Conservation (phyloP, 2,329 filamentous ascomycete genomes). For the Calonectria pseudoreteaudii region DNA sequence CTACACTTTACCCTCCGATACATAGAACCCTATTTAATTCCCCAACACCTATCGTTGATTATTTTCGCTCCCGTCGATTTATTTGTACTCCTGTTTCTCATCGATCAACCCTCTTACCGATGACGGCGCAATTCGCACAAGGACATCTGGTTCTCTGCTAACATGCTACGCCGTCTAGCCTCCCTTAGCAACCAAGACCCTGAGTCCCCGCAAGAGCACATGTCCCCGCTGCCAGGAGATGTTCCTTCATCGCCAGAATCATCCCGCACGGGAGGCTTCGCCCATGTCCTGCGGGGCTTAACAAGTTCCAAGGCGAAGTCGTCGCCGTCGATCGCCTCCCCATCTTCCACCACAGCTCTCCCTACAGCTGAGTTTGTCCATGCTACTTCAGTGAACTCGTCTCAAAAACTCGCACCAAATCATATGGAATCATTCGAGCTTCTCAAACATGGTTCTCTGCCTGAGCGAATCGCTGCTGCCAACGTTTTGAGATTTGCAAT, state of each 20-base stretch:
- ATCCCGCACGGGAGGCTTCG: slow-evolving; percentile 67
- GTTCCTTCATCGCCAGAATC: slow-evolving; percentile 66
- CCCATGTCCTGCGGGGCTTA: slow-evolving; percentile 73
- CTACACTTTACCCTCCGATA: slow-evolving; percentile 13
- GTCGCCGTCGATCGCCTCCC: slow-evolving; percentile 56
- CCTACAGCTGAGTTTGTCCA: slow-evolving; percentile 60
- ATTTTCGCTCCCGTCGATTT: slow-evolving; percentile 14
- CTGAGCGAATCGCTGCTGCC: slow-evolving; percentile 69
- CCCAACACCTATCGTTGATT: slow-evolving; percentile 24
- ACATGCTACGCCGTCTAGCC: slow-evolving; percentile 45
- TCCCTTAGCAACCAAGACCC: slow-evolving; percentile 40
- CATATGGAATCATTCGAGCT: slow-evolving; percentile 67
- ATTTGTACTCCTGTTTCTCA: slow-evolving; percentile 30
- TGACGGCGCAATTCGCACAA: slow-evolving; percentile 38
- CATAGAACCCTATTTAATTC: slow-evolving; percentile 10
- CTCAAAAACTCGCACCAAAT: slow-evolving; percentile 59
- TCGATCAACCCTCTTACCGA: slow-evolving; percentile 37
- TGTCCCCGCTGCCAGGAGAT: slow-evolving; percentile 72
- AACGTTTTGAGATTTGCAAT: slow-evolving; percentile 67
- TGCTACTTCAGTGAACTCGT: slow-evolving; percentile 52
- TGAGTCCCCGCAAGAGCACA: slow-evolving; percentile 58
- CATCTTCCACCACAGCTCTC: slow-evolving; percentile 51
- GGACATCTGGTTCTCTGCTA: slow-evolving; percentile 41
- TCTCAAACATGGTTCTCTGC: slow-evolving; percentile 63
- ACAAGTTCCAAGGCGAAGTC: slow-evolving; percentile 67